These are phyloP conservation scores for Sanguinoderma infundibulare DNA, from an alignment of 1,284 basidiomycete genomes.

Conservation along the genomic window DNA sequence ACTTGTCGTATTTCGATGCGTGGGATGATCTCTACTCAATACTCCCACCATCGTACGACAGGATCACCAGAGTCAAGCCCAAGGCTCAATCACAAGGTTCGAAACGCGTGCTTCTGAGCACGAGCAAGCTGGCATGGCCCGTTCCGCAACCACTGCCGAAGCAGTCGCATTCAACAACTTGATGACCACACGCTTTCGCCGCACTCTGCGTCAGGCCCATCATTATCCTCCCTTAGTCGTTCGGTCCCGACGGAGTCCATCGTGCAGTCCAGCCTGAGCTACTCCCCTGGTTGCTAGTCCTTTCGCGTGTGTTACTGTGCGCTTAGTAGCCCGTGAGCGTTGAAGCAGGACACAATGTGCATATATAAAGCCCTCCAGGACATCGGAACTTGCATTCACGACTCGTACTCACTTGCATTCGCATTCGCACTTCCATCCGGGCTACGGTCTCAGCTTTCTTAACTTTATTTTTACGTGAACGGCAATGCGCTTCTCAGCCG, in stretches of 20 bases:
- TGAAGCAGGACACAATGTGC: not conserved
- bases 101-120: not conserved
- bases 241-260: too few species aligned
- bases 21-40: not conserved
- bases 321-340: not conserved
- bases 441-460: too few species aligned
- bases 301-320: not conserved
- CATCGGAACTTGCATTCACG: slow-evolving; percentile 6
- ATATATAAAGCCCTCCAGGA: slow-evolving; percentile 7
- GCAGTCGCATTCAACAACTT: not conserved
- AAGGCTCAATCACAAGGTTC: not conserved
- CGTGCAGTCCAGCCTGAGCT: not conserved
- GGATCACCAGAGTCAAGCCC: not conserved
- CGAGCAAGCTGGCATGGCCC: not conserved
- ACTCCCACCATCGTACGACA: not conserved
- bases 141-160: not conserved
- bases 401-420: slow-evolving; percentile 1
- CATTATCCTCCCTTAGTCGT: not conserved
- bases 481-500: not conserved
- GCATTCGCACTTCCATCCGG: too few species aligned
- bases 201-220: not conserved
- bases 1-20: not conserved
- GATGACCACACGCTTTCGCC: not conserved
- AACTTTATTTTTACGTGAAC: not conserved
- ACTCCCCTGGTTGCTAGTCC: not conserved